These are phyloP conservation scores for Cladophialophora bantiana DNA, from an alignment of 2,329 filamentous ascomycete genomes.

Conservation along the genomic window DNA sequence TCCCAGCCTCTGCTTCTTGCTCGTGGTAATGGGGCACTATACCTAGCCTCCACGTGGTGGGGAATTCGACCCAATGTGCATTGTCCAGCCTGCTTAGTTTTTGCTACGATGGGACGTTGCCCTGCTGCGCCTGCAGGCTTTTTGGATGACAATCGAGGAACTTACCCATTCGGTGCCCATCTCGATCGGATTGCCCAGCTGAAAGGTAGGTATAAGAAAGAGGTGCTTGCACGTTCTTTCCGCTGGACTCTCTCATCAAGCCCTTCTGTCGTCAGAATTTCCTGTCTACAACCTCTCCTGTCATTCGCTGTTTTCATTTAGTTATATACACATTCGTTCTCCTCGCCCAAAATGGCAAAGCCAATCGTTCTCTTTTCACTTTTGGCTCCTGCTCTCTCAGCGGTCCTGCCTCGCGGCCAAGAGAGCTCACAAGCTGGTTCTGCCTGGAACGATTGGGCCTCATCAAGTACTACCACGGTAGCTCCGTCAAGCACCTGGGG, in stretches of 20 bases:
- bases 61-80: background rate
- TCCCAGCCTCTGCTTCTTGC: background rate
- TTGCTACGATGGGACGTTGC: conserved; percentile 11
- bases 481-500: conserved; percentile 8
- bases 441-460: conserved; percentile 11
- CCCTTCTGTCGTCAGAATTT: too few species aligned
- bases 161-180: background rate
- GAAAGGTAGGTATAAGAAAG: conserved; percentile 18
- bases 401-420: conserved; percentile 29
- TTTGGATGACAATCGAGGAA: conserved; percentile 10
- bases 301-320: conserved; percentile 20
- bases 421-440: conserved; percentile 1
- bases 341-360: conserved; percentile 29
- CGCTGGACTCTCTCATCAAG: too few species aligned
- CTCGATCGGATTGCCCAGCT: background rate
- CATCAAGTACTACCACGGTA: conserved; percentile 5
- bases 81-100: conserved; percentile 6
- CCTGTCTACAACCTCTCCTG: conserved; percentile 6
- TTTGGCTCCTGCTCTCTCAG: conserved; percentile 30
- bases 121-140: conserved; percentile 18
- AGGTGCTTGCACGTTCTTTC: background rate
- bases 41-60: conserved; percentile 1
- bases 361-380: conserved; percentile 34
- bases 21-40: background rate
- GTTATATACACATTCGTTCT: conserved; percentile 27